Evolutionary conservation across 208 protist genomes (phyloP).

Genomic region (Lotmaria passim): DNA sequence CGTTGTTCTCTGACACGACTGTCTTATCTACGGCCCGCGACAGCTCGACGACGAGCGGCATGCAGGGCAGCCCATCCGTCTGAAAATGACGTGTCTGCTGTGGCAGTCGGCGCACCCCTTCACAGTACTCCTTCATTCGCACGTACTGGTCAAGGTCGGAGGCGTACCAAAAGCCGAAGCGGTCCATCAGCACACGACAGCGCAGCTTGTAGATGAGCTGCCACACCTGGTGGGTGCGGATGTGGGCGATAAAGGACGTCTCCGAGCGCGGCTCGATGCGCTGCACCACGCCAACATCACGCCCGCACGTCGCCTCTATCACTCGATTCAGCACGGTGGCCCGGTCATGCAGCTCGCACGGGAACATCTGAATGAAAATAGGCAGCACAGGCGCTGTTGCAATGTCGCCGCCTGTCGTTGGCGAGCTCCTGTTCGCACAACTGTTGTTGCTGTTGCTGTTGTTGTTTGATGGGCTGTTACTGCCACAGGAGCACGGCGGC

Average conservation of each 20-base stretch:
- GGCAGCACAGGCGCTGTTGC: constrained; percentile 32
- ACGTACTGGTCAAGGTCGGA: constrained; percentile 62
- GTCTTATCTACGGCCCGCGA: constrained; percentile 42
- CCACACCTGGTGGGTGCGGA: constrained; percentile 56
- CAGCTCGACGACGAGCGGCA: constrained; percentile 85
- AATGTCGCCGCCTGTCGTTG: neutral
- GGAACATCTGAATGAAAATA: constrained; percentile 86
- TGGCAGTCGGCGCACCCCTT: constrained; percentile 64
- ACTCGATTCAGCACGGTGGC: constrained; percentile 71
- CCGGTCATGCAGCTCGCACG: constrained; percentile 71
- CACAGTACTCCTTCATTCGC: constrained; percentile 80
- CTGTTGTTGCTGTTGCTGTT: neutral
- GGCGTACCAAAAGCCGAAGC: constrained; percentile 82
- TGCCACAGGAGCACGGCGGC: constrained; percentile 22
- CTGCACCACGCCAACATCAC: constrained; percentile 43
- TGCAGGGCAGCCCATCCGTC: constrained; percentile 79
- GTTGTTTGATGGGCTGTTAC: constrained; percentile 11
- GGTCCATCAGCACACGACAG: constrained; percentile 83
- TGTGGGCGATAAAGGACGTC: constrained; percentile 72
- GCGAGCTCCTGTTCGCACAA: too few species aligned
- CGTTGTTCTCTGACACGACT: constrained; percentile 29
- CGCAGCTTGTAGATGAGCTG: constrained; percentile 66
- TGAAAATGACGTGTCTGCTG: constrained; percentile 75
- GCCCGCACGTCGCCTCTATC: constrained; percentile 49
- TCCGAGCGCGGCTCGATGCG: constrained; percentile 72